Conservation (phyloP, 495 filamentous ascomycete species). For the Xylaria scruposa region DNA sequence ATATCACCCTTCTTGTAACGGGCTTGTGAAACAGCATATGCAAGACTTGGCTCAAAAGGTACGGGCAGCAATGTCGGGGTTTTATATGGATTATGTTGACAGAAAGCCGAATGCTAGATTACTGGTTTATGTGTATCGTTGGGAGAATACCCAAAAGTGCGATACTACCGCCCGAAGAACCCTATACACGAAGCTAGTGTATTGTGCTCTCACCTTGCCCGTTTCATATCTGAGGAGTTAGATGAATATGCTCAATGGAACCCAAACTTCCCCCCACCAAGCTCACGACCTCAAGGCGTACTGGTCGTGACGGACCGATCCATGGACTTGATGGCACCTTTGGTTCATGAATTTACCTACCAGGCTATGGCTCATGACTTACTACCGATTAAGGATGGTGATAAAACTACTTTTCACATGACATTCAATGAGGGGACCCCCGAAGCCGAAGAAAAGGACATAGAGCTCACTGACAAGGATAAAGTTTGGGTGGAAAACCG, state of each 20-base stretch:
- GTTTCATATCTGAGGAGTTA: constrained; percentile 89
- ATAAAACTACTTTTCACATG: constrained; percentile 86
- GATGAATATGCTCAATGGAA: constrained; percentile 85
- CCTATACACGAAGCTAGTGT: constrained; percentile 85
- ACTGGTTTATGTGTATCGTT: constrained; percentile 82
- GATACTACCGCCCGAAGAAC: constrained; percentile 81
- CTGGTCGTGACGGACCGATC: constrained; percentile 89
- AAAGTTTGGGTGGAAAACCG: constrained; percentile 92
- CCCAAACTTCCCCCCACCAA: constrained; percentile 80
- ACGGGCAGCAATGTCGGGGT: constrained; percentile 25
- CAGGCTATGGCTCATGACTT: constrained; percentile 97
- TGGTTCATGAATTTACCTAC: constrained; percentile 97
- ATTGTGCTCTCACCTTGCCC: constrained; percentile 83
- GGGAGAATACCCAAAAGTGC: constrained; percentile 87
- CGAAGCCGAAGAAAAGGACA: constrained; percentile 80
- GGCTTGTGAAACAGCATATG: constrained; percentile 80
- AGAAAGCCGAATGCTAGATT: constrained; percentile 59
- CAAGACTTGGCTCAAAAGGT: constrained; percentile 87
- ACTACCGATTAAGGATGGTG: constrained; percentile 82
- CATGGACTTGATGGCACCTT: constrained; percentile 85
- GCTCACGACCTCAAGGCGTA: constrained; percentile 80
- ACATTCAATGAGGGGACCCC: constrained; percentile 70
- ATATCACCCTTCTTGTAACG: constrained; percentile 89
- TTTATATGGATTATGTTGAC: constrained; percentile 15
- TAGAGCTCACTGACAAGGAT: constrained; percentile 88